Evolutionary conservation across 108 stramenopile species (phyloP).

Genomic region (Licmophora abbreviata): DNA sequence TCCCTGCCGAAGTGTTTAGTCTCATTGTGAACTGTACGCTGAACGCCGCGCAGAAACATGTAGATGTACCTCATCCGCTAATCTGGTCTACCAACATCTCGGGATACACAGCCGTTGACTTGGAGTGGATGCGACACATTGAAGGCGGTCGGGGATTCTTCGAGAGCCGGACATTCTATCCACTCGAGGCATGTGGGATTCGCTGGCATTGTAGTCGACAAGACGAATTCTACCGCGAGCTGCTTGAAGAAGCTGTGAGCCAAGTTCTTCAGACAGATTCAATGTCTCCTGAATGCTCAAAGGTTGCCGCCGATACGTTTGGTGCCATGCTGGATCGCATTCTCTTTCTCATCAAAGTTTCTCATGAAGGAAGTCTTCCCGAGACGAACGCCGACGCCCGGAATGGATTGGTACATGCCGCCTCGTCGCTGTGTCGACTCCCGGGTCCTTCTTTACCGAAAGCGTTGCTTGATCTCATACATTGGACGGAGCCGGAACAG

Average conservation of each 20-base stretch:
- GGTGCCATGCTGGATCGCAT: conserved; percentile 18
- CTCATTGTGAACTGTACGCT: conserved; percentile 13
- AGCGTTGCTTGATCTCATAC: conserved; percentile 22
- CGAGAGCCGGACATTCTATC: conserved; percentile 12
- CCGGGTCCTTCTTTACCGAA: conserved; percentile 5
- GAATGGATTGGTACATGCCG: not conserved
- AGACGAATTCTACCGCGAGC: conserved; percentile 20
- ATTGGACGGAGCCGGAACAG: conserved; percentile 20
- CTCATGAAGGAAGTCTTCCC: not conserved
- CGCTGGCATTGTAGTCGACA: conserved; percentile 10
- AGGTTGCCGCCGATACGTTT: conserved; percentile 3
- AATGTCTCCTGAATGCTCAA: not conserved
- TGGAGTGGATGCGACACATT: conserved; percentile 35
- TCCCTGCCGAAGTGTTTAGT: conserved; percentile 10
- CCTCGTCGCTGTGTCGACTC: not conserved
- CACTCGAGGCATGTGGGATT: conserved; percentile 12
- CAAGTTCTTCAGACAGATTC: conserved; percentile 4
- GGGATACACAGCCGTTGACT: conserved; percentile 36
- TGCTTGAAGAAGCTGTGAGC: conserved; percentile 28
- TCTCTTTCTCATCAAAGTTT: conserved; percentile 12
- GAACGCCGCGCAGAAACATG: not conserved
- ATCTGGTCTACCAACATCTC: conserved; percentile 21
- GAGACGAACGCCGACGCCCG: not conserved
- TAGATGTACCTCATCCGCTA: conserved; percentile 5
- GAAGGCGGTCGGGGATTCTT: conserved; percentile 19